Evolutionary conservation across 805 yeast species (phyloP), one percentile per base, ranked within the genome.

Genomic region (Wickerhamiella lipophila): DNA sequence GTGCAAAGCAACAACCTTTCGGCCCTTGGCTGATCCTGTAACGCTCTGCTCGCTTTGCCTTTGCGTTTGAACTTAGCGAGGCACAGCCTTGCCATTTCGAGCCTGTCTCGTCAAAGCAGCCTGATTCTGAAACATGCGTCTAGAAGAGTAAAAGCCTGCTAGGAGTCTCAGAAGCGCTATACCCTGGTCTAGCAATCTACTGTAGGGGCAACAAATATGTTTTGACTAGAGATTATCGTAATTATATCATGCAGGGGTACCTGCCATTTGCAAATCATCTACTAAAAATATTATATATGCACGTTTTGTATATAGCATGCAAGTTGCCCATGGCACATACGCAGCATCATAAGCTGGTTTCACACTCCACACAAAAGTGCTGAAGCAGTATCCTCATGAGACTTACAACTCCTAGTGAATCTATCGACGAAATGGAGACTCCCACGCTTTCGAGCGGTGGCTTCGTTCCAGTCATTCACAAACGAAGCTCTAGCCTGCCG

Each of bases 401-500:
- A 21, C 27, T 38, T n/a, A 26, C 42, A 38, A 13, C 8, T 7
- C 11, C 18, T 38, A 38, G 27, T 38, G 26, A n/a, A 13, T 13
- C 21, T 6, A 32, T 5, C 18, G 42, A 38, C 15, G 21, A 12
- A 3, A 38, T 21, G 27, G 42, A 40, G 22, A 40, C 44, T 8
- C 32, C 44, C 18, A 25, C 32, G 44, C 44, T 16, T 34, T 16
- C 44, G n/a, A 40, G 27, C 25, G 27, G 42, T 6, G 27, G 42
- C 38, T 40, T 32, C n/a, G 38, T 26, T 21, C 49, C 49, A 2
- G 15, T 15, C 3, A 42, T 47, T 8, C 52, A 42, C 42, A 42
- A 44, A 39, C 51, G 56, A 11, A 47, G 48, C 36, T 52, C 55
- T 18, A 53, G 56, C 32, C 49, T 53, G 6, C 42, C 53, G 1